Percentiles rank a stretch among this genome's conserved stretches.
phyloP scores from a whole-genome alignment of 2,329 filamentous ascomycete genomes.

The Knufia petricola region DNA sequence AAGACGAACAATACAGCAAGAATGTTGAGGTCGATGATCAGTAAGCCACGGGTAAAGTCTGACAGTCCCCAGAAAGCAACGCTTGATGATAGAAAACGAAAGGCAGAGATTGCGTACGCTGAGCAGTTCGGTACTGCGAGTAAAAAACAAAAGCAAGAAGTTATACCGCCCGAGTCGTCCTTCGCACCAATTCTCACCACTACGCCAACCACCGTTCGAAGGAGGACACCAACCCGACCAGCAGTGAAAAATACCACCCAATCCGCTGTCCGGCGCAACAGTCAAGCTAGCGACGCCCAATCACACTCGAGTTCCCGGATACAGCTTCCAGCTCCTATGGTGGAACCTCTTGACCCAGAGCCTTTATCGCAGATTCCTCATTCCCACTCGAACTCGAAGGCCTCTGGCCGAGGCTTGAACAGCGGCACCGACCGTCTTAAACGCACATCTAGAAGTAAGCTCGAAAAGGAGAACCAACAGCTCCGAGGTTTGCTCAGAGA shows the following conservation, averaged over 20 bases:
- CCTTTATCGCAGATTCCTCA: neutral
- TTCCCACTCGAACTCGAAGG: neutral
- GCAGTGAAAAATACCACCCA: neutral
- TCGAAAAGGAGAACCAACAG: conserved; percentile 23
- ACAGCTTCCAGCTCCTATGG: neutral
- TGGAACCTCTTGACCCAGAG: neutral
- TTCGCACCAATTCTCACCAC: neutral
- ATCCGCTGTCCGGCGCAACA: neutral
- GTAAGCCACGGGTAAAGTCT: conserved; percentile 3
- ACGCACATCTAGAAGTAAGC: conserved; percentile 15
- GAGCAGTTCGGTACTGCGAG: conserved; percentile 18
- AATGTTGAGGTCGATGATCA: neutral
- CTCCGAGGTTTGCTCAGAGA: conserved; percentile 20
- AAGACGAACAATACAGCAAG: neutral
- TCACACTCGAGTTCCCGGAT: neutral
- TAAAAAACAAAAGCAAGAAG: conserved; percentile 20
- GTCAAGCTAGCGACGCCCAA: neutral
- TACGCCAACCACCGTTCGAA: neutral
- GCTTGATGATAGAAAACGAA: conserved; percentile 23
- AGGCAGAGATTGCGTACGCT: conserved; percentile 21
- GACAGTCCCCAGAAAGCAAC: conserved; percentile 10
- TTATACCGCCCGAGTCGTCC: neutral
- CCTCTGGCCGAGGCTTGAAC: neutral
- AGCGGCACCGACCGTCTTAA: conserved; percentile 19
- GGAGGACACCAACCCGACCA: neutral